phyloP scores from a whole-genome alignment of 1,284 basidiomycete species.

The Austroboletus novae-zelandiae region DNA sequence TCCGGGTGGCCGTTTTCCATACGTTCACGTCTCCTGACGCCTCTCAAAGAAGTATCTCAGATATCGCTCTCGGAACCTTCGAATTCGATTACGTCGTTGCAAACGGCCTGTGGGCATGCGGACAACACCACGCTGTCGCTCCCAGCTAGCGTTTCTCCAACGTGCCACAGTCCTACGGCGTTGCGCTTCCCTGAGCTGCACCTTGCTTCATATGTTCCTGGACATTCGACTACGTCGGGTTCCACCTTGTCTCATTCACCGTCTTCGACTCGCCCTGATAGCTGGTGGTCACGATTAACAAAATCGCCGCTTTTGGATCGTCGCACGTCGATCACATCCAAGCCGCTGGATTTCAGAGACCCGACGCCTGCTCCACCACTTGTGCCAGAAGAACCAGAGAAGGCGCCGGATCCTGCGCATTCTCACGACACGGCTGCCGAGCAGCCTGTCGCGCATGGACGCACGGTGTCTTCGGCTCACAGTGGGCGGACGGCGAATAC shows the following conservation, averaged over 20 bases:
- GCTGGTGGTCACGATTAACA: slow-evolving; percentile 48
- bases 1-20: slow-evolving; percentile 24
- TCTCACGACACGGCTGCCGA: slow-evolving; percentile 15
- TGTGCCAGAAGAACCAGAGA: slow-evolving; percentile 52
- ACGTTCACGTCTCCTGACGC: slow-evolving; percentile 29
- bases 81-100: slow-evolving; percentile 25
- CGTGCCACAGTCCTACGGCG: slow-evolving; percentile 13
- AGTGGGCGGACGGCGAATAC: slow-evolving; percentile 62
- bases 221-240: slow-evolving; percentile 12
- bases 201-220: slow-evolving; percentile 5
- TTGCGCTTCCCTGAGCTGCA: slow-evolving; percentile 15
- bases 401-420: slow-evolving; percentile 32
- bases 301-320: slow-evolving; percentile 43
- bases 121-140: slow-evolving; percentile 12
- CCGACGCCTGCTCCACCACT: slow-evolving; percentile 67
- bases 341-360: slow-evolving; percentile 62
- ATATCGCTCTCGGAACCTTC: slow-evolving; percentile 21
- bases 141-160: slow-evolving; percentile 4
- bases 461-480: slow-evolving; percentile 49
- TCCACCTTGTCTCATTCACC: slow-evolving; percentile 32
- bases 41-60: slow-evolving; percentile 28
- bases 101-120: slow-evolving; percentile 31
- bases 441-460: slow-evolving; percentile 35
- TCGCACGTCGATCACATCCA: slow-evolving; percentile 40
- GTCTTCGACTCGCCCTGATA: slow-evolving; percentile 40